These are phyloP conservation scores for Hortiboletus campestris DNA, from an alignment of 768 basidiomycete genomes.

Conservation along the genomic window DNA sequence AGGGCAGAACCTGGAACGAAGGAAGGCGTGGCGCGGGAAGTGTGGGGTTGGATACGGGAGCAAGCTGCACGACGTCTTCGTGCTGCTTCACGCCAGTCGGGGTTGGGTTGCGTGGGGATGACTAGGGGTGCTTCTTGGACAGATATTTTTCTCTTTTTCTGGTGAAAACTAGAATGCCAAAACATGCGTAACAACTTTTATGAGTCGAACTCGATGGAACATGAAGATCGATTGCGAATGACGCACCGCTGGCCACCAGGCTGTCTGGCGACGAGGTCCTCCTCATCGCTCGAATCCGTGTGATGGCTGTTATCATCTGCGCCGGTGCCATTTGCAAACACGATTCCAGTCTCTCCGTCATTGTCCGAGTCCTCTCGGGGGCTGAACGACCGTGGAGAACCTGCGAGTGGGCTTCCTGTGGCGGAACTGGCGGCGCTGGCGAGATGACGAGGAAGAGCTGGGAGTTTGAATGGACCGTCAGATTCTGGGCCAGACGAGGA, in stretches of 20 bases:
- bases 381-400: slow-evolving; percentile 42
- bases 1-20: slow-evolving; percentile 67
- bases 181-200: slow-evolving; percentile 42
- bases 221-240: background rate
- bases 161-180: slow-evolving; percentile 39
- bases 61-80: slow-evolving; percentile 48
- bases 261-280: slow-evolving; percentile 69
- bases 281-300: slow-evolving; percentile 55
- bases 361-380: slow-evolving; percentile 30
- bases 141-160: slow-evolving; percentile 37
- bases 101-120: slow-evolving; percentile 83
- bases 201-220: slow-evolving; percentile 65
- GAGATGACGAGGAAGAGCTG: slow-evolving; percentile 60
- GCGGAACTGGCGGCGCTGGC: slow-evolving; percentile 38
- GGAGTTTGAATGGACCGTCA: slow-evolving; percentile 55
- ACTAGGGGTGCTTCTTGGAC: slow-evolving; percentile 64
- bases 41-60: slow-evolving; percentile 8
- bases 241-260: slow-evolving; percentile 88
- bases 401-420: slow-evolving; percentile 56
- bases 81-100: slow-evolving; percentile 86
- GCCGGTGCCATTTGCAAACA: slow-evolving; percentile 20
- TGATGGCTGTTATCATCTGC: slow-evolving; percentile 27
- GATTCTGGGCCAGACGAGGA: slow-evolving; percentile 65
- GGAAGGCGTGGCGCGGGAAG: slow-evolving; percentile 26
- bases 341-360: slow-evolving; percentile 25